Percentiles rank a stretch among this genome's conserved stretches.
These are phyloP conservation scores for Pyrenula aspistea DNA, from an alignment of 495 filamentous ascomycete species.

Conservation along the genomic window DNA sequence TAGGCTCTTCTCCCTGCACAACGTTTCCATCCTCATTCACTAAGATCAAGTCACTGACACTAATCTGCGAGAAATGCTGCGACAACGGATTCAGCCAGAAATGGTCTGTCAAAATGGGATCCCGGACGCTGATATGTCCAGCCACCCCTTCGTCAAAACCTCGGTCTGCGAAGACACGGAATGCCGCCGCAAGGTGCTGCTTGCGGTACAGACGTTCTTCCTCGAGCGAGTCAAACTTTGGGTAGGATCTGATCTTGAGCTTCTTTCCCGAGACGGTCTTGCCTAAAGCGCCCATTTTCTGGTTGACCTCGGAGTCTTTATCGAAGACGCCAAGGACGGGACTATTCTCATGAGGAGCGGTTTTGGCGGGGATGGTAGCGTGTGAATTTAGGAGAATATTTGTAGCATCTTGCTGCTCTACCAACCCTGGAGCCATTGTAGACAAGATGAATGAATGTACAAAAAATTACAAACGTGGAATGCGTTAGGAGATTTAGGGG, in stretches of 20 bases:
- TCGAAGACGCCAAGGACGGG: not conserved
- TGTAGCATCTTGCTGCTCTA: not conserved
- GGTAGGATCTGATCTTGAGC: slow-evolving; percentile 9
- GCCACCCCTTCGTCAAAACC: slow-evolving; percentile 54
- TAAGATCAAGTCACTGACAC: slow-evolving; percentile 35
- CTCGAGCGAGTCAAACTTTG: slow-evolving; percentile 36
- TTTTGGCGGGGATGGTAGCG: not conserved
- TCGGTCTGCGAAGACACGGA: slow-evolving; percentile 41
- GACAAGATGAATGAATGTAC: not conserved
- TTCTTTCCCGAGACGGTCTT: not conserved
- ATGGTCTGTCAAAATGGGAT: slow-evolving; percentile 43
- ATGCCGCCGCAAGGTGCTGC: slow-evolving; percentile 48
- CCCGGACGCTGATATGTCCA: slow-evolving; percentile 54
- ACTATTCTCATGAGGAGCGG: not conserved
- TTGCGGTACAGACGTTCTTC: slow-evolving; percentile 49
- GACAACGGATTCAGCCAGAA: slow-evolving; percentile 61
- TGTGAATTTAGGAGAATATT: no score
- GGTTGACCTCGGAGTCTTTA: not conserved
- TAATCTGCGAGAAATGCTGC: slow-evolving; percentile 29
- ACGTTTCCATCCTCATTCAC: slow-evolving; percentile 35
- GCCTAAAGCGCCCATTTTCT: not conserved
- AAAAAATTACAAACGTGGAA: no score
- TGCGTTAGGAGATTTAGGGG: no score
- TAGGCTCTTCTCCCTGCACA: slow-evolving; percentile 34
- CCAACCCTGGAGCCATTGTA: not conserved